Evolutionary conservation across 1,284 basidiomycete species (phyloP), one percentile per base, ranked within the genome.

Genomic region (Meripilus lineatus): DNA sequence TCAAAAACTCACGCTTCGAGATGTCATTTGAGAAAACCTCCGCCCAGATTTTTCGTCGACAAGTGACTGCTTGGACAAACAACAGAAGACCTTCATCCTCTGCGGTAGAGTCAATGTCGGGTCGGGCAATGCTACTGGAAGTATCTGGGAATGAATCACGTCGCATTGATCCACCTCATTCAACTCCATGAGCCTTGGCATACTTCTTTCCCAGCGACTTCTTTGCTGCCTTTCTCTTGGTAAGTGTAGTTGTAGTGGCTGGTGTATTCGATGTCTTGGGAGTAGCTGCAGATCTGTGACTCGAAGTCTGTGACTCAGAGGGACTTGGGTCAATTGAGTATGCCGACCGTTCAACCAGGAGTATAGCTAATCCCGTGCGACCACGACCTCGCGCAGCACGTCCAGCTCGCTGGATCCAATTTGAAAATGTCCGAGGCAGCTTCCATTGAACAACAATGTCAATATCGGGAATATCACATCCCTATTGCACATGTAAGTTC

Each of bases 391-490:
- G 44, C 6, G 58, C 58, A 0, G 53, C 57, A 0, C 56, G 45
- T 1, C 58, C 56, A 0, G 57, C 55, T 1, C 54, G 53, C 33
- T 61, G 59, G 1, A 59, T 43, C 21, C 52, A 58, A 37, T 50
- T 48, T 6, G 56, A 57, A 1, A 58, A 28, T 2, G 52, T 54
- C 3, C 39, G 25, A 0, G 58, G 55, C 2, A 58, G 43, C 42
- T 58, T 61, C 57, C 56, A 58, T 24, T 57, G 56, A 0, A 61
- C 48, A 1, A 58, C 52, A 8, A 52, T 32, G 18, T 58, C 54
- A 6, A 61, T 46, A 30, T 59, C 56, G 0, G 50, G 48, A 2
- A 61, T 38, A 24, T 61, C 54, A 26, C 56, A 58, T 1, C 57
- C 58, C 56, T 58, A 28, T n/a, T 22, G n/a, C n/a, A n/a, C n/a